Evolutionary conservation across 139 green algal genomes (phyloP), one percentile per base, ranked within the genome.

Genomic region (Coelastrella sp.): DNA sequence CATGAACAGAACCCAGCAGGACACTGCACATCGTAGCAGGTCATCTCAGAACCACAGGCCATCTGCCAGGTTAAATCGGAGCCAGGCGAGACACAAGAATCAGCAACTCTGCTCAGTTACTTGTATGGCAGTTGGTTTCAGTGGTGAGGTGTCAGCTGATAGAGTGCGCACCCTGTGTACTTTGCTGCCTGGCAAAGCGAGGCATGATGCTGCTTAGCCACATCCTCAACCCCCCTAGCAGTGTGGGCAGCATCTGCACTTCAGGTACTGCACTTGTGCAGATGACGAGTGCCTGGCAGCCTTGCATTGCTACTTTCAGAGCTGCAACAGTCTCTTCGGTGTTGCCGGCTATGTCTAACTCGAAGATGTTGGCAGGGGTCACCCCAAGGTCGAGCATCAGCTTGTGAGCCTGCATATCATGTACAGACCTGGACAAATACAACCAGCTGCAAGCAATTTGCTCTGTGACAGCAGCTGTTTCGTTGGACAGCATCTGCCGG

Each of bases 191-290:
- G 8, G 19, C 5, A 47, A 79, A 20, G 19, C 73, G 14, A 17
- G 54, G 6, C 60, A 85, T 59, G 61, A 7, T 32, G 17, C 20
- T 20, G 3, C 59, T 79, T 3, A 82, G 11, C 84, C 68, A 89
- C 17, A 8, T 7, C 4, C 68, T 6, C 47, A 82, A 54, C 8
- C 47, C 84, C 4, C 71, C 71, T 7, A 81, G 54, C 20, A 89
- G 56, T 16, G 84, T 89, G 3, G 54, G 61, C 84, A 89, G 54
- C 84, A 89, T 5, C 7, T 56, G n/a, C 17, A 82, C 68, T 71
- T 89, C 68, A 22, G 84, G 84, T 54, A 89, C 84, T 14, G 84
- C 84, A 64, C 47, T 74, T 5, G 84, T 89, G 84, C 84, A 89
- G 68, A 89, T 89, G 3, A 89, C 57, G 8, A 89, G 68, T 4